Evolutionary conservation across 495 filamentous ascomycete genomes (phyloP).

Genomic region (Penicillium psychrofluorescens): DNA sequence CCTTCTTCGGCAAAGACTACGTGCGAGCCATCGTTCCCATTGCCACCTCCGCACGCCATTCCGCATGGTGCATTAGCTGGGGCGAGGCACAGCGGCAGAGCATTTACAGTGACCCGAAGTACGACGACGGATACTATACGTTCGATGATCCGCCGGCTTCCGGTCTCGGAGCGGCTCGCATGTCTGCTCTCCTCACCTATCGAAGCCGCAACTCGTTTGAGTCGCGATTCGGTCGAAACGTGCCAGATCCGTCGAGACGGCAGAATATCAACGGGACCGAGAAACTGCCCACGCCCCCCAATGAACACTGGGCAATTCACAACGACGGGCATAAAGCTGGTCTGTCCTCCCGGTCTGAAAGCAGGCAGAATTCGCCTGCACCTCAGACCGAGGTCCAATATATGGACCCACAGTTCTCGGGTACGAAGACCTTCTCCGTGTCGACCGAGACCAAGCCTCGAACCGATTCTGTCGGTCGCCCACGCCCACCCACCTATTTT

Average conservation of each 20-base stretch:
- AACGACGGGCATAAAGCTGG: conserved; percentile 81
- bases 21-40: conserved; percentile 88
- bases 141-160: conserved; percentile 76
- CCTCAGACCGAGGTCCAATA: conserved; percentile 31
- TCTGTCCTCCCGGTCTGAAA: conserved; percentile 28
- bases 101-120: conserved; percentile 97
- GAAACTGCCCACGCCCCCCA: conserved; percentile 55
- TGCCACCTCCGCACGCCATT: conserved; percentile 88
- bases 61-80: conserved; percentile 99
- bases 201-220: conserved; percentile 95
- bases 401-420: conserved; percentile 74
- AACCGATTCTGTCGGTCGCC: conserved; percentile 20
- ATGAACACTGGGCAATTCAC: conserved; percentile 89
- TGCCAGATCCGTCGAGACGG: conserved; percentile 70
- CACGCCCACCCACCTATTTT: conserved; percentile 75
- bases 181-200: conserved; percentile 94
- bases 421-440: conserved; percentile 44
- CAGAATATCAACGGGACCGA: conserved; percentile 69
- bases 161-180: conserved; percentile 88
- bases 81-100: conserved; percentile 95
- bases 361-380: conserved; percentile 26
- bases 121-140: conserved; percentile 91
- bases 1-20: conserved; percentile 92
- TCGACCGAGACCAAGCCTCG: conserved; percentile 12
- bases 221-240: conserved; percentile 87